A percentile compares a stretch with the other conserved stretches of the same genome.
These are phyloP conservation scores for Colletotrichum sp. DNA, from an alignment of 2,329 filamentous ascomycete species.

Conservation along the genomic window DNA sequence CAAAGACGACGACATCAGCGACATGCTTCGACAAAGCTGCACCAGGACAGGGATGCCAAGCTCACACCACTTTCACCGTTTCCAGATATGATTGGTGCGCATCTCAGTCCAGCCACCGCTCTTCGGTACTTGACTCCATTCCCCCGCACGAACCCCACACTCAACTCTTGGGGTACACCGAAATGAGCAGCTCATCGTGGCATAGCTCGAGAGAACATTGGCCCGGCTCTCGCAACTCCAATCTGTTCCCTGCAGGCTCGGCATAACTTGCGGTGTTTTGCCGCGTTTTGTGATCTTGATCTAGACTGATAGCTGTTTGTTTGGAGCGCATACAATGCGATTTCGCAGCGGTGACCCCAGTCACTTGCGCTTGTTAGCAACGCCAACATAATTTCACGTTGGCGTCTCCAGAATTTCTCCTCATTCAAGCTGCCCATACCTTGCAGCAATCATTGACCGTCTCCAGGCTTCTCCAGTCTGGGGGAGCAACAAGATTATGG, in stretches of 20 bases:
- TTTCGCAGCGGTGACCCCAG: neutral
- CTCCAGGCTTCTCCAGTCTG: neutral
- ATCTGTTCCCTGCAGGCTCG: neutral
- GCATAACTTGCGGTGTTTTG: neutral
- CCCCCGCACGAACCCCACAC: slow-evolving; percentile 12
- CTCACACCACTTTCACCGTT: neutral
- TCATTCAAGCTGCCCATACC: neutral
- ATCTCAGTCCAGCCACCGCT: neutral
- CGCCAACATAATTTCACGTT: neutral
- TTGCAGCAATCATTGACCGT: neutral
- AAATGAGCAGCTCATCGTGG: neutral
- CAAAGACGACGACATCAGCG: neutral
- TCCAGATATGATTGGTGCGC: slow-evolving; percentile 9
- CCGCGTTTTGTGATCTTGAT: neutral
- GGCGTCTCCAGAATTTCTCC: neutral
- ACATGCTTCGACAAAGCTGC: neutral
- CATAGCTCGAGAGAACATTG: slow-evolving; percentile 15
- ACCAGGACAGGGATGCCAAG: neutral
- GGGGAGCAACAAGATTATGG: neutral
- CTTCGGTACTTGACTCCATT: neutral
- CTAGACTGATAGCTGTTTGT: neutral
- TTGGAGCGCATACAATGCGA: slow-evolving; percentile 10
- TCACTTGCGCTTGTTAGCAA: neutral
- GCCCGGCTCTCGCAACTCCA: neutral
- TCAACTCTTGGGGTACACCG: neutral